Evolutionary conservation across 306 rosid genomes (phyloP).

Genomic region (Corylus heterophylla): DNA sequence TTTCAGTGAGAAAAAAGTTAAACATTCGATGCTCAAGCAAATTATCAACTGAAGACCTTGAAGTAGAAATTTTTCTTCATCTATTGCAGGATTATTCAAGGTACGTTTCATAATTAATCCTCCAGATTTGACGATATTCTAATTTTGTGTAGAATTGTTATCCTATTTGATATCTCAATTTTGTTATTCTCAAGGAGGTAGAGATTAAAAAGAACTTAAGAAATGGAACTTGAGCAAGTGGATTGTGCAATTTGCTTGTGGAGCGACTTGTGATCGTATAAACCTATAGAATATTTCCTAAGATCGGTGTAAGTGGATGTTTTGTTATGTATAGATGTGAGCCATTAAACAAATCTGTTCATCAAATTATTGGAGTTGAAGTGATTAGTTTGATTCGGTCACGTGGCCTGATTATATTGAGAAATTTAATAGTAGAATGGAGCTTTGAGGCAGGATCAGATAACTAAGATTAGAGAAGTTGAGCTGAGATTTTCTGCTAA

Average conservation of each 20-base stretch:
- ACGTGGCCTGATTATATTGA: background rate
- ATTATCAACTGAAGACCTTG: conserved; percentile 81
- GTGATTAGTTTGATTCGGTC: background rate
- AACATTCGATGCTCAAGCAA: conserved; percentile 72
- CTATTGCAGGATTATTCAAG: conserved; percentile 60
- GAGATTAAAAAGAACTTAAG: background rate
- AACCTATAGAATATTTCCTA: background rate
- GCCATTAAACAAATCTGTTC: background rate
- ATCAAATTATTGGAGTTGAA: background rate
- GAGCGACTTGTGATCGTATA: background rate
- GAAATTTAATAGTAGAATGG: too few species aligned
- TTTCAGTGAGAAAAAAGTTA: conserved; percentile 66
- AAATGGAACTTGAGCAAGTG: background rate
- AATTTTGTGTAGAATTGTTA: background rate
- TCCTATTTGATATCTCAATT: background rate
- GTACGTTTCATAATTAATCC: conserved; percentile 33
- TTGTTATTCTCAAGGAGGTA: background rate
- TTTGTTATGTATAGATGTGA: background rate
- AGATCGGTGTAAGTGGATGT: background rate
- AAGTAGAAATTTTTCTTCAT: conserved; percentile 90
- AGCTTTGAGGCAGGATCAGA: too few species aligned
- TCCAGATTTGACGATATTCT: background rate
- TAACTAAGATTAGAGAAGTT: too few species aligned
- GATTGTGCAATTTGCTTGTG: background rate
- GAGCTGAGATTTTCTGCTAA: too few species aligned